Conservation (phyloP, 352 stramenopile species). For the Phytophthora citrophthora region DNA sequence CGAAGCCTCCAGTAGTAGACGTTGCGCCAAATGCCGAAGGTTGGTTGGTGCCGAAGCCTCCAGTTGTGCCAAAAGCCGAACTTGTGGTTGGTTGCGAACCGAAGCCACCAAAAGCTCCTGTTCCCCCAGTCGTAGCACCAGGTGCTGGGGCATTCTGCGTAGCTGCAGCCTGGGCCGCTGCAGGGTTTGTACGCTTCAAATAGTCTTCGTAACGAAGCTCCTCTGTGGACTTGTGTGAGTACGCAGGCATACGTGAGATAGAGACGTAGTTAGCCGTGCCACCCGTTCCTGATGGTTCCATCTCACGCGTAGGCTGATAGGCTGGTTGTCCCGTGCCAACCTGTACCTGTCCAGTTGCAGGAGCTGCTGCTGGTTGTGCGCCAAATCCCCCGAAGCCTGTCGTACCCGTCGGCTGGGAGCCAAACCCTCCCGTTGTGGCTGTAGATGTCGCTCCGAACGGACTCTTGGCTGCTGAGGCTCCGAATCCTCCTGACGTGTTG, state of each 20-base stretch:
- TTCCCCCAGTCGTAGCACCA: constrained; percentile 37
- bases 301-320: constrained; percentile 72
- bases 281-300: constrained; percentile 63
- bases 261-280: constrained; percentile 68
- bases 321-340: constrained; percentile 77
- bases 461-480: constrained; percentile 48
- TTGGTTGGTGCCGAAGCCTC: constrained; percentile 40
- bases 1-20: constrained; percentile 44
- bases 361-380: constrained; percentile 25
- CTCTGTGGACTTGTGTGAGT: constrained; percentile 77
- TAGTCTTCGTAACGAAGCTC: constrained; percentile 85
- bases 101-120: constrained; percentile 56
- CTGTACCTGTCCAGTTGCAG: constrained; percentile 38
- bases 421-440: constrained; percentile 55
- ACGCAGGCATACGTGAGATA: constrained; percentile 75
- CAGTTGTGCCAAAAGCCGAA: constrained; percentile 51
- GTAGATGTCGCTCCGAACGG: constrained; percentile 48
- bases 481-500: constrained; percentile 40
- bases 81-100: constrained; percentile 33
- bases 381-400: constrained; percentile 54
- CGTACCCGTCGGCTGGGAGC: constrained; percentile 37
- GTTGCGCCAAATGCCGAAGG: constrained; percentile 47
- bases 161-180: constrained; percentile 47
- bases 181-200: constrained; percentile 74
- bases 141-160: constrained; percentile 52